Conservation (phyloP, 495 filamentous ascomycete genomes). For the Talaromyces thailandensis region DNA sequence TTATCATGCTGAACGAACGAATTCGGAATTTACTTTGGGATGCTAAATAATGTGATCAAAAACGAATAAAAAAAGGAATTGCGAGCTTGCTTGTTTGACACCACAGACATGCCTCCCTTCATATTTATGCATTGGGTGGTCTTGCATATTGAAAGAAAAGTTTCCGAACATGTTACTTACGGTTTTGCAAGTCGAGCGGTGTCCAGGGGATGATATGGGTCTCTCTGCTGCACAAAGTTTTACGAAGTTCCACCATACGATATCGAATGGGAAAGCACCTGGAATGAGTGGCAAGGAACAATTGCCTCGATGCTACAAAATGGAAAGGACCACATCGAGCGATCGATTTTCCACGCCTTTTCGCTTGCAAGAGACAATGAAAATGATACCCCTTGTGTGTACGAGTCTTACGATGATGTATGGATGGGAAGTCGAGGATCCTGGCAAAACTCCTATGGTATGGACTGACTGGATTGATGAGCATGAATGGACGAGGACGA, state of each 20-base stretch:
- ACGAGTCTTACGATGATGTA: slow-evolving; percentile 25
- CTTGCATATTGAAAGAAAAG: slow-evolving; percentile 13
- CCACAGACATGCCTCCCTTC: slow-evolving; percentile 12
- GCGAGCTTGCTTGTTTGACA: slow-evolving; percentile 6
- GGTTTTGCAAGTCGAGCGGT: slow-evolving; percentile 2
- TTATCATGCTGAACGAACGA: slow-evolving; percentile 21
- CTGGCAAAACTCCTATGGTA: background rate
- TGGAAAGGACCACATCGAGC: background rate
- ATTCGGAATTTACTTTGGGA: slow-evolving; percentile 4
- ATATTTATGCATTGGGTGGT: slow-evolving; percentile 24
- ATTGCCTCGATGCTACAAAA: background rate
- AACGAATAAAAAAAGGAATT: slow-evolving; percentile 1
- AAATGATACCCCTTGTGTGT: slow-evolving; percentile 44
- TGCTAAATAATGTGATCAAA: slow-evolving; percentile 8
- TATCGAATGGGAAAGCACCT: slow-evolving; percentile 19
- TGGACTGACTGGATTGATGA: slow-evolving; percentile 5
- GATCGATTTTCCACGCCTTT: background rate
- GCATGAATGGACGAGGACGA: background rate
- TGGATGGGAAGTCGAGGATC: slow-evolving; percentile 4
- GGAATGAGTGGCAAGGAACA: background rate
- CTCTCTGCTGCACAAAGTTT: slow-evolving; percentile 19
- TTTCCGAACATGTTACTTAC: slow-evolving; percentile 8
- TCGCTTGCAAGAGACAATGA: slow-evolving; percentile 33
- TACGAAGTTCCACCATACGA: slow-evolving; percentile 17
- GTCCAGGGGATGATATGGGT: slow-evolving; percentile 12